Percentiles rank a stretch among this genome's conserved stretches.
Conservation (phyloP, 2,329 filamentous ascomycete genomes). For the Penicillium sp. region DNA sequence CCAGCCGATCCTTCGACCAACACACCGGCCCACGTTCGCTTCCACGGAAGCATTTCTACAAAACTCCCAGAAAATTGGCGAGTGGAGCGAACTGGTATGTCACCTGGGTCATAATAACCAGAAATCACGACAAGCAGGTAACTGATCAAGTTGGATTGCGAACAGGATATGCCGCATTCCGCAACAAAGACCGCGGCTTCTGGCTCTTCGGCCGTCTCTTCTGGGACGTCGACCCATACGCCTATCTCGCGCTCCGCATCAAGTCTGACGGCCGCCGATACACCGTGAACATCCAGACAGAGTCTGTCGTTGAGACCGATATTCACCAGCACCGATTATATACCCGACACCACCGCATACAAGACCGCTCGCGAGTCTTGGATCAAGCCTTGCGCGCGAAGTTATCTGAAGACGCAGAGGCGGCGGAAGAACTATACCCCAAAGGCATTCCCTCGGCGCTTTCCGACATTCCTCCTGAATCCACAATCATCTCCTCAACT, state of each 20-base stretch:
- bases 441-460: conserved; percentile 35
- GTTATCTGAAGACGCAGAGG: conserved; percentile 22
- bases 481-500: conserved; percentile 35
- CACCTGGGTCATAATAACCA: not conserved
- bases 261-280: conserved; percentile 91
- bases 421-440: conserved; percentile 26
- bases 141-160: conserved; percentile 1
- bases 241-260: conserved; percentile 81
- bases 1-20: conserved; percentile 44
- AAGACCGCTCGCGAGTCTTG: conserved; percentile 12
- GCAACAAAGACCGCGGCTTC: conserved; percentile 72
- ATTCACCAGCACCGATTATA: conserved; percentile 90
- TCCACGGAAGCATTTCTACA: conserved; percentile 85
- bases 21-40: conserved; percentile 67
- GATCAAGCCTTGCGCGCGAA: conserved; percentile 18
- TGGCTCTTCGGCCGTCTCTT: conserved; percentile 83
- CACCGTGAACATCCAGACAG: conserved; percentile 93
- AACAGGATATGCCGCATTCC: conserved; percentile 85
- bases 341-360: conserved; percentile 43
- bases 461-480: conserved; percentile 39
- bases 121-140: not conserved
- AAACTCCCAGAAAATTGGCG: conserved; percentile 68
- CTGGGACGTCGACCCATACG: conserved; percentile 89
- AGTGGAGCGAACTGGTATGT: conserved; percentile 42
- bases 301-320: conserved; percentile 90